These are phyloP conservation scores for Ceratocystis colombiana DNA, from an alignment of 2,329 filamentous ascomycete species.

Conservation along the genomic window DNA sequence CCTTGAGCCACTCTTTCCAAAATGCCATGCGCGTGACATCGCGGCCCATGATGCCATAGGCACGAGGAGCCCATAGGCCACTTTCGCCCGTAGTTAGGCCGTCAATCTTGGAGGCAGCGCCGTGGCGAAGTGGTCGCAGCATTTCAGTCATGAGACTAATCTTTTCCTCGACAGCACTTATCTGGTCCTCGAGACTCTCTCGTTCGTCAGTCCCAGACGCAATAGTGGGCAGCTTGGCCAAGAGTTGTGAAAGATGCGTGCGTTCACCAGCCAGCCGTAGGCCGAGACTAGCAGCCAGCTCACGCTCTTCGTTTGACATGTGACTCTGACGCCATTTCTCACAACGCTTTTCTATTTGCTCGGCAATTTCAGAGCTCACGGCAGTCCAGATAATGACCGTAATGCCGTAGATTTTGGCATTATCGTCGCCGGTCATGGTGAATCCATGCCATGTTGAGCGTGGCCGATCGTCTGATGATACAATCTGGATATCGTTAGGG, in stretches of 20 bases:
- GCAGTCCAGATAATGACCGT: conserved; percentile 90
- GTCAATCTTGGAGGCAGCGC: conserved; percentile 92
- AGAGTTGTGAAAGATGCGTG: conserved; percentile 76
- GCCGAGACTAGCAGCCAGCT: conserved; percentile 82
- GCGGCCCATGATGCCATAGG: conserved; percentile 82
- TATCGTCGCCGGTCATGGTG: conserved; percentile 90
- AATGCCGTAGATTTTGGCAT: conserved; percentile 83
- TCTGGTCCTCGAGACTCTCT: conserved; percentile 83
- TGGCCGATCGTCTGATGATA: conserved; percentile 87
- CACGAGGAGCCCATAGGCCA: conserved; percentile 87
- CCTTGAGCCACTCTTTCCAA: conserved; percentile 98
- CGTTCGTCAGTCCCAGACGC: conserved; percentile 71
- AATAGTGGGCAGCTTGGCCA: conserved; percentile 71
- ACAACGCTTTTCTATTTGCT: conserved; percentile 71
- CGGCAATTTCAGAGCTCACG: conserved; percentile 67
- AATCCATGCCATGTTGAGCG: conserved; percentile 99
- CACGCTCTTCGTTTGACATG: conserved; percentile 83
- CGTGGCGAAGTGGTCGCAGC: conserved; percentile 80
- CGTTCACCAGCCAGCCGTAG: conserved; percentile 78
- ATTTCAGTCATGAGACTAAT: conserved; percentile 95
- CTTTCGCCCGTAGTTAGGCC: conserved; percentile 91
- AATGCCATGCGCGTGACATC: conserved; percentile 77
- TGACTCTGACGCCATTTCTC: conserved; percentile 76
- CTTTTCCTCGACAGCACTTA: conserved; percentile 92
- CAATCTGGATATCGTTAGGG: conserved; percentile 93